These are phyloP conservation scores for Aspergillus fumigatus DNA, from an alignment of 2,329 filamentous ascomycete genomes.

Conservation along the genomic window DNA sequence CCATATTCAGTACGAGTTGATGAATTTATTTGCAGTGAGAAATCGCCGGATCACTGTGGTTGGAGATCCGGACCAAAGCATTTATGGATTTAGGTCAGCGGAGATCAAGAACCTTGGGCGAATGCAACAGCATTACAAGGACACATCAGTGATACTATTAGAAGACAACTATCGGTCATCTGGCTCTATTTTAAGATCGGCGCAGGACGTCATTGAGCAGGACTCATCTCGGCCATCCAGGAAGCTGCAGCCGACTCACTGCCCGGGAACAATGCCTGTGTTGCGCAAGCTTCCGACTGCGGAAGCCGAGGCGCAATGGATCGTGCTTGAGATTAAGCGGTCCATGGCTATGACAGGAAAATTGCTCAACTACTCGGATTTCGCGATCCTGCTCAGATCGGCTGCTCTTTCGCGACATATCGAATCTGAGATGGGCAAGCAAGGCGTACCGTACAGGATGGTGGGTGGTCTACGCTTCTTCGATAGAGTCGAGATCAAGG, in stretches of 20 bases:
- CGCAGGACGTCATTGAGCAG: slow-evolving; percentile 84
- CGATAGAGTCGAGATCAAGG: slow-evolving; percentile 82
- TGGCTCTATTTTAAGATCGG: slow-evolving; percentile 72
- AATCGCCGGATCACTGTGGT: slow-evolving; percentile 83
- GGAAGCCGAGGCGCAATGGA: slow-evolving; percentile 76
- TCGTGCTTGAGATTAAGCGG: slow-evolving; percentile 76
- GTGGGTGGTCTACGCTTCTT: slow-evolving; percentile 89
- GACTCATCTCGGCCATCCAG: slow-evolving; percentile 78
- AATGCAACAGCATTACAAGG: slow-evolving; percentile 70
- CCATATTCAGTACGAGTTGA: slow-evolving; percentile 87
- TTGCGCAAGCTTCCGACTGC: slow-evolving; percentile 69
- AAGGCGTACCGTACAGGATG: slow-evolving; percentile 86
- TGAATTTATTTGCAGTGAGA: slow-evolving; percentile 75
- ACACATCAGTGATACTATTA: slow-evolving; percentile 75
- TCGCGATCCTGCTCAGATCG: slow-evolving; percentile 83
- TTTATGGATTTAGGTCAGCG: slow-evolving; percentile 91
- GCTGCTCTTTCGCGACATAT: slow-evolving; percentile 79
- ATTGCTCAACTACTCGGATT: slow-evolving; percentile 69
- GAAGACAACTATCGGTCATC: slow-evolving; percentile 96
- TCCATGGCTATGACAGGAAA: slow-evolving; percentile 65
- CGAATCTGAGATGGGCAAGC: slow-evolving; percentile 73
- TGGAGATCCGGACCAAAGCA: slow-evolving; percentile 95
- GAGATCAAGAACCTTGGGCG: slow-evolving; percentile 83
- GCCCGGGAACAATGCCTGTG: slow-evolving; percentile 72
- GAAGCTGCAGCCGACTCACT: slow-evolving; percentile 72